Percentiles rank a stretch among this genome's conserved stretches.
Conservation (phyloP, 2,329 filamentous ascomycete species). For the Stachybotrys chartarum region DNA sequence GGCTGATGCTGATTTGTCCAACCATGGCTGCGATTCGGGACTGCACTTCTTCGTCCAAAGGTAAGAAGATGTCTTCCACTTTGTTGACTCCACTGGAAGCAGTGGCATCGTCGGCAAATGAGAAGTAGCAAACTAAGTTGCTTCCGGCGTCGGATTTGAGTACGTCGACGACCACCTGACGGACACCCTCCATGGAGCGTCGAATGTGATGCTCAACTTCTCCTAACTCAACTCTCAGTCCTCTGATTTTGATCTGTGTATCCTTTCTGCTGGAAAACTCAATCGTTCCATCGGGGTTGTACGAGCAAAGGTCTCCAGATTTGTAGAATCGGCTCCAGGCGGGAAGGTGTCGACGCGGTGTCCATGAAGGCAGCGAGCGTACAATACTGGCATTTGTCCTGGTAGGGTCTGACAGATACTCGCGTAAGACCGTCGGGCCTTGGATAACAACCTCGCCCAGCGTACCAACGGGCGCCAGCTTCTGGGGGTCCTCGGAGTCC, state of each 20-base stretch:
- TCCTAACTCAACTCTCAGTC: slow-evolving; percentile 37
- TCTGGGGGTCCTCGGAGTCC: slow-evolving; percentile 8
- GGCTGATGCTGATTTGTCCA: background rate
- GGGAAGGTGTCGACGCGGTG: slow-evolving; percentile 12
- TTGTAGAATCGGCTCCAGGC: slow-evolving; percentile 21
- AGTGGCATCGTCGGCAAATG: background rate
- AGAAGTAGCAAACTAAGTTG: background rate
- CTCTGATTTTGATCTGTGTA: background rate
- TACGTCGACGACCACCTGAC: background rate
- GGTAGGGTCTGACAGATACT: slow-evolving; percentile 12
- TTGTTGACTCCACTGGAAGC: no score
- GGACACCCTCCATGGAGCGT: background rate
- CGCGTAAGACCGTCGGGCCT: slow-evolving; percentile 12
- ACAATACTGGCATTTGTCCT: slow-evolving; percentile 19
- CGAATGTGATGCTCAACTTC: slow-evolving; percentile 6
- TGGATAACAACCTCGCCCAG: slow-evolving; percentile 12
- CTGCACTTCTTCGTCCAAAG: background rate
- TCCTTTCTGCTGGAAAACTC: slow-evolving; percentile 13
- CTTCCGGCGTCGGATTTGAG: background rate
- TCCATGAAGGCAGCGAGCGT: slow-evolving; percentile 17
- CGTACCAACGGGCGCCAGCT: slow-evolving; percentile 7
- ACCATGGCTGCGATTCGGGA: background rate
- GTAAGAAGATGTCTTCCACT: background rate
- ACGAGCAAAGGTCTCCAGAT: background rate
- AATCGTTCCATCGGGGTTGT: slow-evolving; percentile 22